Percentiles rank a stretch among this genome's conserved stretches.
These are phyloP conservation scores for Seiridium unicorne DNA, from an alignment of 2,329 filamentous ascomycete genomes.

Conservation along the genomic window DNA sequence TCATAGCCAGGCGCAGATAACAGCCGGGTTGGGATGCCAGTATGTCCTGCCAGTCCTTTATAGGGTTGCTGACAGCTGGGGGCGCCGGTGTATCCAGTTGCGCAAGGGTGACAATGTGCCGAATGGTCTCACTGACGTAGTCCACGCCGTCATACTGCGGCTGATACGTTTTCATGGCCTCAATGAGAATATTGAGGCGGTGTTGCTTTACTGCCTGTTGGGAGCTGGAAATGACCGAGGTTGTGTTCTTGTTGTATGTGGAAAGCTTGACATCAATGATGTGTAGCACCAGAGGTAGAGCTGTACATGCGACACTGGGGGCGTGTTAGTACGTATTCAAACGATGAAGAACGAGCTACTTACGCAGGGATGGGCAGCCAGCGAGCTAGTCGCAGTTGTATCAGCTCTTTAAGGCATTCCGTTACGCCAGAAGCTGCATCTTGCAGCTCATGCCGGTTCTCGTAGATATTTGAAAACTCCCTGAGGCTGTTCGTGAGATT, in stretches of 20 bases:
- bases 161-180: constrained; percentile 44
- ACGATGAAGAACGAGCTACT: constrained; percentile 15
- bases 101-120: constrained; percentile 40
- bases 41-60: constrained; percentile 41
- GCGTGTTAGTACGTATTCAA: background rate
- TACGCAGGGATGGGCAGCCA: constrained; percentile 48
- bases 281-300: constrained; percentile 33
- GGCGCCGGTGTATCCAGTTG: constrained; percentile 30
- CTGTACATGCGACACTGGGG: constrained; percentile 31
- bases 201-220: constrained; percentile 39
- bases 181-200: constrained; percentile 41
- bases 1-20: constrained; percentile 41
- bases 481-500: constrained; percentile 27
- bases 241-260: constrained; percentile 19
- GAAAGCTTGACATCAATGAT: constrained; percentile 36
- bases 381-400: constrained; percentile 40
- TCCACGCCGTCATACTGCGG: constrained; percentile 45
- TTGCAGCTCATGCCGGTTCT: constrained; percentile 40
- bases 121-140: constrained; percentile 41
- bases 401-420: constrained; percentile 44
- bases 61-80: constrained; percentile 17
- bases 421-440: constrained; percentile 43
- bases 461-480: constrained; percentile 35
- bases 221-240: constrained; percentile 23
- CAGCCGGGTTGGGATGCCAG: constrained; percentile 36